phyloP scores from a whole-genome alignment of 805 yeast genomes.

The Spencermartinsiella europaea region DNA sequence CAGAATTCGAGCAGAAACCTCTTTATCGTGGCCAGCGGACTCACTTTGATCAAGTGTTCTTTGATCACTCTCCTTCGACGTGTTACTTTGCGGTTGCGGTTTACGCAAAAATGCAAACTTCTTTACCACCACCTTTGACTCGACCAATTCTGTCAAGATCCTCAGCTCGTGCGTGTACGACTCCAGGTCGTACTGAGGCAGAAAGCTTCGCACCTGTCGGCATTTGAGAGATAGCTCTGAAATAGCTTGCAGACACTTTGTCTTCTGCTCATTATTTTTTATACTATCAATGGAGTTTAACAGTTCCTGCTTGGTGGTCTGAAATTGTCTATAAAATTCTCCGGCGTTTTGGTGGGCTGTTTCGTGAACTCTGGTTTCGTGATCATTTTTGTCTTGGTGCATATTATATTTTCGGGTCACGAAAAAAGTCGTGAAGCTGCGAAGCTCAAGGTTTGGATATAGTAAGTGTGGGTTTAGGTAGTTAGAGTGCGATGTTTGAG shows the following conservation, averaged over 20 bases:
- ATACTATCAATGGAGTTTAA: constrained; percentile 1
- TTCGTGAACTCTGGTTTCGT: neutral
- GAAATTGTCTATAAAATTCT: constrained; percentile 18
- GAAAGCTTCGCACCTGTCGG: constrained; percentile 9
- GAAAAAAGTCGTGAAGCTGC: too few species aligned
- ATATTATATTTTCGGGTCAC: too few species aligned
- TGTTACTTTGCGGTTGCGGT: too few species aligned
- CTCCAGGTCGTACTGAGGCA: constrained; percentile 20
- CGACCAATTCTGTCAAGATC: constrained; percentile 3
- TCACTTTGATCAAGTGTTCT: neutral
- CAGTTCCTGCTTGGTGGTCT: constrained; percentile 2
- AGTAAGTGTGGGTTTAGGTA: too few species aligned
- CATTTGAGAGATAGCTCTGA: constrained; percentile 12
- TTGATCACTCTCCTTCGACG: neutral
- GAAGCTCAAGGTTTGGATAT: too few species aligned
- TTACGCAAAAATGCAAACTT: neutral
- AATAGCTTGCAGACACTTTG: constrained; percentile 7
- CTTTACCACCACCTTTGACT: neutral
- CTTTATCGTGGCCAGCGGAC: neutral
- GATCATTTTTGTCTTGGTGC: too few species aligned
- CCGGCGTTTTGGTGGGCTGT: constrained; percentile 1
- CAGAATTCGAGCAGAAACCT: too few species aligned
- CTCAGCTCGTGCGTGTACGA: constrained; percentile 13
- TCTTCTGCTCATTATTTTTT: constrained; percentile 1
- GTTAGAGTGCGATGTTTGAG: too few species aligned